Percentiles rank a stretch among this genome's conserved stretches.
Conservation (phyloP, 371 early-diverging fungal genomes). For the Capillidium rhysosporum region DNA sequence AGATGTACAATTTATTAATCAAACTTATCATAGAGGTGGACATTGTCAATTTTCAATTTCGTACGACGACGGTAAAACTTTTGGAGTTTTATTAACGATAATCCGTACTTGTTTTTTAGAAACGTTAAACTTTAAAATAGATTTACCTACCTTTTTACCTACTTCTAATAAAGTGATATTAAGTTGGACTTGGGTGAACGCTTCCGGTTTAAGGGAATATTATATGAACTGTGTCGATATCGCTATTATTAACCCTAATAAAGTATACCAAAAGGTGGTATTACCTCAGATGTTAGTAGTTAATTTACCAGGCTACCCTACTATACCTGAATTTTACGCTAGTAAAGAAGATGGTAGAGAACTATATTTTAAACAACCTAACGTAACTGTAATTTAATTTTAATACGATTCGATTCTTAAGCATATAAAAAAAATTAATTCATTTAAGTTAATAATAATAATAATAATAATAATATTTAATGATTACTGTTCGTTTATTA, state of each 20-base stretch:
- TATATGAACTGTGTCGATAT: conserved; percentile 10
- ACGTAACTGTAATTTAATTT: no score
- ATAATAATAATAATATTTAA: no score
- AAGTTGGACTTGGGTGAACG: conserved; percentile 28
- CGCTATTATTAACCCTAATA: conserved; percentile 17
- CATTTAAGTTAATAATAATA: no score
- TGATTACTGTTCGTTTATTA: no score
- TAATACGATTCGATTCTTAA: no score
- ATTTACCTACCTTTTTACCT: conserved; percentile 19
- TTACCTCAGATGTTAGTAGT: conserved; percentile 21
- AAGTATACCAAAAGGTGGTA: conserved; percentile 16
- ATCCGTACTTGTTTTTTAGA: conserved; percentile 1
- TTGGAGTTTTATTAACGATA: conserved; percentile 3
- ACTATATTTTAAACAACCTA: no score
- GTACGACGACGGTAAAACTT: conserved; percentile 9
- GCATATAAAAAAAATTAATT: no score
- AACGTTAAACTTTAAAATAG: conserved; percentile 11
- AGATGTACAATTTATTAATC: conserved; percentile 8
- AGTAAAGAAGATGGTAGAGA: no score
- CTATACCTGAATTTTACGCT: conserved; percentile 22
- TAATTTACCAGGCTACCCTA: conserved; percentile 17
- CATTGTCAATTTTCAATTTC: conserved; percentile 7
- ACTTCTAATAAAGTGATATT: conserved; percentile 14
- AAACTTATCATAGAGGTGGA: conserved; percentile 3
- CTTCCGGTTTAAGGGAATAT: conserved; percentile 4